phyloP scores from a whole-genome alignment of 371 early-diverging fungal species.

The Lichtheimia hyalospora region DNA sequence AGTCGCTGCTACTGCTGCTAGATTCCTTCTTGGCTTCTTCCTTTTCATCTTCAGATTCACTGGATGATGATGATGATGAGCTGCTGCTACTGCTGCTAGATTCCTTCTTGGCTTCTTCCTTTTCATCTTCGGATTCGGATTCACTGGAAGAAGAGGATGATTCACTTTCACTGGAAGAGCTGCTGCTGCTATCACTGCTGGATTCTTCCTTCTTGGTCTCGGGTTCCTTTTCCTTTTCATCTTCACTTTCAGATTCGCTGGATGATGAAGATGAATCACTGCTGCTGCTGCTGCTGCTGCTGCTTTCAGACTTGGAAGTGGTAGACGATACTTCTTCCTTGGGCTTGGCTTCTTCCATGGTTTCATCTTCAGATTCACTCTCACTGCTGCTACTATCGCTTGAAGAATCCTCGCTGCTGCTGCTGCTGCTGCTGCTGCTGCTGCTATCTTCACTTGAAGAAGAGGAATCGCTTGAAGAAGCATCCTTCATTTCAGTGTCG shows the following conservation, averaged over 20 bases:
- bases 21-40: slow-evolving; percentile 23
- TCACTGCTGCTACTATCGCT: neutral
- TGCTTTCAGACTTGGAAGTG: neutral
- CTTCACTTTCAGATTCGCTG: slow-evolving; percentile 3
- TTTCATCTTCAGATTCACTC: slow-evolving; percentile 10
- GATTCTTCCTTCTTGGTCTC: slow-evolving; percentile 13
- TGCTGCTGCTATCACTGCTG: slow-evolving; percentile 12
- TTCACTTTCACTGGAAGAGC: neutral
- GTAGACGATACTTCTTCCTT: slow-evolving; percentile 7
- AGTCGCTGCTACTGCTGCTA: slow-evolving; percentile 13
- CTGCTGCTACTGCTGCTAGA: slow-evolving; percentile 15
- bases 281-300: slow-evolving; percentile 4
- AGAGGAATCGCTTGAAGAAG: slow-evolving; percentile 1
- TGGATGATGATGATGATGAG: slow-evolving; percentile 10
- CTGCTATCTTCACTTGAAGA: neutral
- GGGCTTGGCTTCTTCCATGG: slow-evolving; percentile 7
- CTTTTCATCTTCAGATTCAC: slow-evolving; percentile 22
- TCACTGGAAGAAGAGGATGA: slow-evolving; percentile 7
- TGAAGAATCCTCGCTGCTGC: neutral
- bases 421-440: no score
- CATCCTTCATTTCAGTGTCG: slow-evolving; percentile 14
- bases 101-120: slow-evolving; percentile 10
- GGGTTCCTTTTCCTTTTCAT: slow-evolving; percentile 5
- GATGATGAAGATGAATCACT: slow-evolving; percentile 5
- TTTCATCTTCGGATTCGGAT: slow-evolving; percentile 6